Base-by-base conservation (phyloP, 139 green algal species). In the Haematococcus sp. region DNA sequence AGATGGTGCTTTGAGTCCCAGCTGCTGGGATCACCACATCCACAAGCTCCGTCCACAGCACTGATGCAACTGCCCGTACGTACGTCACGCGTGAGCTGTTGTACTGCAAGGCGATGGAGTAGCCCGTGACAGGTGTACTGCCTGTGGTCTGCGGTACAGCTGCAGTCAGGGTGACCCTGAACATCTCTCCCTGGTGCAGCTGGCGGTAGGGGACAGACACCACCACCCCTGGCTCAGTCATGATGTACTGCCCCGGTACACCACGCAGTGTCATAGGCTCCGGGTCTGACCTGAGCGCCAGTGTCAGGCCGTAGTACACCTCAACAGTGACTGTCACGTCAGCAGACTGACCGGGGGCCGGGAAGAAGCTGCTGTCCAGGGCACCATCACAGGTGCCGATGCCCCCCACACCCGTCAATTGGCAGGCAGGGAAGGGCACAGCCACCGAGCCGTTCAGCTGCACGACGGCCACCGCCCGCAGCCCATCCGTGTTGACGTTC, bases 91-190 rank as follows among this genome's bases (percentile, higher is more conserved):
- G 40, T 31, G 65, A 51, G n/a, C 34, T 31, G 31, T 68, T 56
- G 33, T 55, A 76, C 28, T 70, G 40, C 7, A 73, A 40, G 9
- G 40, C 16, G 40, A 77, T 23, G 5, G 22, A 46, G 33, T 72
- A 80, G 58, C 77, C 59, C 20, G 64, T 76, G 22, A 83, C 2
- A 17, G 70, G 25, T 16, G 27, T 23, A 46, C 32, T 69, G 40
- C 27, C 27, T 13, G 15, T 49, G 40, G 40, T 11, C 40, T 7
- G 33, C 25, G 65, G 43, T 33, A 81, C 76, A 7, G 68, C 65
- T 28, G 82, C 82, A 4, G 74, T 68, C 0, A 87, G 17, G 5
- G 75, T 83, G 35, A 77, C 75, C 20, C 68, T 76, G 66, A 87
- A 78, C 4, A 40, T 30, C 49, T 87, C 82, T 0, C 77, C 71